Evolutionary conservation across 2,329 filamentous ascomycete genomes (phyloP).

Genomic region (Trichoderma afroharzianum): DNA sequence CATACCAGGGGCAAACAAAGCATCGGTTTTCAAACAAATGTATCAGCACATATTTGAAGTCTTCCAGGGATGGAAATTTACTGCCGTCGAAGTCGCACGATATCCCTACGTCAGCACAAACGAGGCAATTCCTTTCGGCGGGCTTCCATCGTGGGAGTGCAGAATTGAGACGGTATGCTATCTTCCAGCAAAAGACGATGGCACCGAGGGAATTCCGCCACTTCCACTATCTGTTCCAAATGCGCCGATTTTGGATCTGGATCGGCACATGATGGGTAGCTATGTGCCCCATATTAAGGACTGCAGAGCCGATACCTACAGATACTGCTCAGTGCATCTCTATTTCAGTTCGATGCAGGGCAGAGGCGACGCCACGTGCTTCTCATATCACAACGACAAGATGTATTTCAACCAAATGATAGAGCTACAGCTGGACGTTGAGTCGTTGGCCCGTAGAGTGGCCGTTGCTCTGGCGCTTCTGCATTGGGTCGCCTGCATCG

Average conservation of each 20-base stretch:
- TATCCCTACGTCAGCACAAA: not conserved
- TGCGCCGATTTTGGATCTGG: not conserved
- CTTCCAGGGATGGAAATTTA: not conserved
- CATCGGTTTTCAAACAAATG: no score
- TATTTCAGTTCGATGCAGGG: constrained; percentile 22
- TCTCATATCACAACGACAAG: constrained; percentile 25
- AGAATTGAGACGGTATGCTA: not conserved
- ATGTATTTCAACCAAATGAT: constrained; percentile 31
- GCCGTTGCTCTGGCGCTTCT: constrained; percentile 29
- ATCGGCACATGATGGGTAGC: no score
- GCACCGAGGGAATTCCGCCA: not conserved
- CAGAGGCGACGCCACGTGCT: not conserved
- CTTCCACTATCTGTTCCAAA: not conserved
- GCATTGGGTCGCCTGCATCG: constrained; percentile 30
- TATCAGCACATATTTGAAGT: not conserved
- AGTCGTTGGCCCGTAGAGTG: constrained; percentile 23
- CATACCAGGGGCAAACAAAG: not conserved
- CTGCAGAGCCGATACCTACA: not conserved
- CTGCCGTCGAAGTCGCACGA: not conserved
- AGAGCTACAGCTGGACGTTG: constrained; percentile 23
- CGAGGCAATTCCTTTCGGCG: not conserved
- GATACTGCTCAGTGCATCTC: constrained; percentile 20
- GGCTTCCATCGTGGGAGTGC: not conserved
- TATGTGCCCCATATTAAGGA: not conserved
- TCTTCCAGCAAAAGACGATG: not conserved